These are phyloP conservation scores for Urochloa ruziziensis DNA, from an alignment of 176 grass and related monocot genomes.

Conservation along the genomic window DNA sequence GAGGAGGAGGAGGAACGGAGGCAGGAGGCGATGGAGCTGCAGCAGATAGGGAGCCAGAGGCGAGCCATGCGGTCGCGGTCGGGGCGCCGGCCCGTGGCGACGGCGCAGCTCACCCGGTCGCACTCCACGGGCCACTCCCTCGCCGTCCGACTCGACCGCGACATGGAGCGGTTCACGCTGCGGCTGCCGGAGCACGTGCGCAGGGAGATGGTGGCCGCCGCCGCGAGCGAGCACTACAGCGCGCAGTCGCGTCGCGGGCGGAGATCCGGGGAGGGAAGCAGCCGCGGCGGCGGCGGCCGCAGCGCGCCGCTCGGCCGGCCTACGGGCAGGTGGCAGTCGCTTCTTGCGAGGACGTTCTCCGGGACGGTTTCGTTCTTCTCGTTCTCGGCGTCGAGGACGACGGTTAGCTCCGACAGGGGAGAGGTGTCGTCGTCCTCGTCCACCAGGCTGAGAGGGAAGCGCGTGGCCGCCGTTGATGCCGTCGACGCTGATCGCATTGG, in stretches of 20 bases:
- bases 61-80: slow-evolving; percentile 55
- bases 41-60: slow-evolving; percentile 63
- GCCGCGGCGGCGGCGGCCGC: slow-evolving; percentile 23
- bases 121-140: slow-evolving; percentile 77
- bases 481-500: slow-evolving; percentile 24
- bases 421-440: slow-evolving; percentile 35
- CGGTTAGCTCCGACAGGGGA: slow-evolving; percentile 32
- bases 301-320: slow-evolving; percentile 25
- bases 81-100: slow-evolving; percentile 4
- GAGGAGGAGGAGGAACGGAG: slow-evolving; percentile 30
- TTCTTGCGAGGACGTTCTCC: slow-evolving; percentile 60
- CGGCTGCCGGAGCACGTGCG: slow-evolving; percentile 64
- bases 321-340: slow-evolving; percentile 52
- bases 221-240: slow-evolving; percentile 23
- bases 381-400: slow-evolving; percentile 36
- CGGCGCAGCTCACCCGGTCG: slow-evolving; percentile 40
- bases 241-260: slow-evolving; percentile 20
- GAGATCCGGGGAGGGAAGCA: slow-evolving; percentile 34
- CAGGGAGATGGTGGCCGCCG: slow-evolving; percentile 52
- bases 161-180: slow-evolving; percentile 67
- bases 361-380: slow-evolving; percentile 46
- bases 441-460: slow-evolving; percentile 47
- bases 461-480: slow-evolving; percentile 29
- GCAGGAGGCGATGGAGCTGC: slow-evolving; percentile 56
- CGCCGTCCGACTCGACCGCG: slow-evolving; percentile 27